Evolutionary conservation across 169 alveolate genomes (phyloP), one percentile per base, ranked within the genome.

Genomic region (Ichthyophthirius multifiliis): DNA sequence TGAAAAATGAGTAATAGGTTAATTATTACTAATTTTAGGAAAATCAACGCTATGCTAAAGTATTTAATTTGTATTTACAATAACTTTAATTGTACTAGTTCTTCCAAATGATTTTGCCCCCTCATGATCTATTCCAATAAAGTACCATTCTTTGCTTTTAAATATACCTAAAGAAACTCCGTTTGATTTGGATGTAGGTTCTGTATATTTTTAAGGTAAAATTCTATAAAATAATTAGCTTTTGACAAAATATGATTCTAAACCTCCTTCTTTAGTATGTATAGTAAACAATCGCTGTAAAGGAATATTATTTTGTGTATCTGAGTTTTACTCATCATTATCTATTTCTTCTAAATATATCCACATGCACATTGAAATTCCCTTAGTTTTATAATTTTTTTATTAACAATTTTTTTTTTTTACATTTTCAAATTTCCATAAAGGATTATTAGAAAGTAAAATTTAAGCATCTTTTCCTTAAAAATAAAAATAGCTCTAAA

Each of bases 391-490:
- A 18, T 55, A 5, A 27, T 10, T 47, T 15, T 15, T 20, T n/a
- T n/a, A 4, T 47, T 15, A 47, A 47, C 10, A n/a, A 47, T 2
- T 47, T 10, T 18, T 13, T 20, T 20, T 20, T 15, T 20, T 2
- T 55, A 55, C 71, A 55, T 55, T 55, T 27, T 55, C 71, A 55
- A 55, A 55, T 23, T 55, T 55, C 71, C 71, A 55, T 10, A 55
- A 34, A 20, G 71, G 71, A 5, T 55, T 55, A 3, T 16, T 9
- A 23, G 13, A 13, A 23, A 55, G 3, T 10, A 20, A 20, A 10
- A 55, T 4, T 10, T 55, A 15, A 27, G 71, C 23, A 7, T 55
- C 71, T 55, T 55, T 55, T 10, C 71, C 71, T 55, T 55, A 23
- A 23, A 55, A 55, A 39, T 55, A 55, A 39, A 55, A 55, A 55